Evolutionary conservation across 805 yeast genomes (phyloP).

Genomic region (Teunomyces kruisii): DNA sequence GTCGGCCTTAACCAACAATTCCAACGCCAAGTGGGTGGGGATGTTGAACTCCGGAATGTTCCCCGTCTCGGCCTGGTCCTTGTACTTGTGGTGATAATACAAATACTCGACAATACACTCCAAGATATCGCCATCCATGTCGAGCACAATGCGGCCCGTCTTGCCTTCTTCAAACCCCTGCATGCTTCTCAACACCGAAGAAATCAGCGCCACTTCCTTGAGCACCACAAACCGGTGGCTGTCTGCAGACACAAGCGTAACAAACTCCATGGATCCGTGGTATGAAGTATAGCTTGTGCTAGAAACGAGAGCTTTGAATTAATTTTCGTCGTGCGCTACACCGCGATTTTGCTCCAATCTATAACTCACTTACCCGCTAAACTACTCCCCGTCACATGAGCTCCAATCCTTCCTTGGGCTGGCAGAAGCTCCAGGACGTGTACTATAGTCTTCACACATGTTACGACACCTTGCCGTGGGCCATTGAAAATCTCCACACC

Average conservation of each 20-base stretch:
- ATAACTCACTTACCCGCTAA: background rate
- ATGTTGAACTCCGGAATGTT: conserved; percentile 84
- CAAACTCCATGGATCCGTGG: conserved; percentile 28
- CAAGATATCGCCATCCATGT: conserved; percentile 69
- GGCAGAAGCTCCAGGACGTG: conserved; percentile 78
- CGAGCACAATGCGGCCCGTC: conserved; percentile 56
- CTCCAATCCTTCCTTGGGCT: conserved; percentile 49
- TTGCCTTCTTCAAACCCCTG: conserved; percentile 58
- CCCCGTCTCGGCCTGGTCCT: conserved; percentile 47
- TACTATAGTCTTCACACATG: conserved; percentile 65
- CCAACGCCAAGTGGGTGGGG: conserved; percentile 93
- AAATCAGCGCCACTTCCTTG: conserved; percentile 76
- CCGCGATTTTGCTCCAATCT: background rate
- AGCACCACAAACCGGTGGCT: conserved; percentile 60
- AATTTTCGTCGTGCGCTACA: no score
- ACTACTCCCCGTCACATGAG: conserved; percentile 8
- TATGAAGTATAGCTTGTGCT: background rate
- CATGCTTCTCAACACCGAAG: conserved; percentile 52
- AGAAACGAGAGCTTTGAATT: no score
- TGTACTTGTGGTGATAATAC: conserved; percentile 70
- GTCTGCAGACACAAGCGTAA: conserved; percentile 74
- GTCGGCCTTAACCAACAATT: conserved; percentile 90
- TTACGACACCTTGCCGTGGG: conserved; percentile 53
- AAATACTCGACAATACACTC: conserved; percentile 84
- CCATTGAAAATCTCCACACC: conserved; percentile 32